phyloP scores from a whole-genome alignment of 495 filamentous ascomycete genomes.

The Lophiostoma macrostomum region DNA sequence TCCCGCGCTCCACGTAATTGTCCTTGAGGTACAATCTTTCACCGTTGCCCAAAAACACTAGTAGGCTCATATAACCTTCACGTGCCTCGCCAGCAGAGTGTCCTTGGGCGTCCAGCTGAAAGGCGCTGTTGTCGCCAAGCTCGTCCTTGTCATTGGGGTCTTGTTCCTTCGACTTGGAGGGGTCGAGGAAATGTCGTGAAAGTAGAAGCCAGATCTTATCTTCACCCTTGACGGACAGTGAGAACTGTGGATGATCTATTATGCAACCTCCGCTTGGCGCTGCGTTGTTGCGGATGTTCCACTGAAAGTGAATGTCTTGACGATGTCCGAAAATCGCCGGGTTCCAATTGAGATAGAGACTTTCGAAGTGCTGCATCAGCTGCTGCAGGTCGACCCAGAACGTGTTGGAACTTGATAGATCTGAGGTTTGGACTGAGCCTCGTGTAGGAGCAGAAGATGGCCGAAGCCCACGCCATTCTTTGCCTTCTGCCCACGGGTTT shows the following conservation, averaged over 20 bases:
- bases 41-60: constrained; percentile 72
- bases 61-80: constrained; percentile 75
- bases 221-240: constrained; percentile 54
- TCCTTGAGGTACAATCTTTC: constrained; percentile 69
- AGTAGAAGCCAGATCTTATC: constrained; percentile 80
- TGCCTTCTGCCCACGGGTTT: constrained; percentile 90
- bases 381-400: constrained; percentile 92
- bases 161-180: too few species aligned
- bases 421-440: constrained; percentile 9
- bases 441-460: constrained; percentile 14
- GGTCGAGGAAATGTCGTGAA: constrained; percentile 68
- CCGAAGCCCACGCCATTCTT: constrained; percentile 57
- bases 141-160: constrained; percentile 14
- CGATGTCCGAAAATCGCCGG: constrained; percentile 75
- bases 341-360: constrained; percentile 97
- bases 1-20: constrained; percentile 61
- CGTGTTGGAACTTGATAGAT: too few species aligned
- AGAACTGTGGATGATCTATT: constrained; percentile 78
- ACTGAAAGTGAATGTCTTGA: constrained; percentile 86
- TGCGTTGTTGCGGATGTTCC: constrained; percentile 58
- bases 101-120: constrained; percentile 9
- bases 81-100: constrained; percentile 5
- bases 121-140: constrained; percentile 21
- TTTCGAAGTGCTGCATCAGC: constrained; percentile 85
- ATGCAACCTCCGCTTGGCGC: constrained; percentile 58